Conservation (phyloP, 176 grass and related monocot species). For the Thalia dealbata region DNA sequence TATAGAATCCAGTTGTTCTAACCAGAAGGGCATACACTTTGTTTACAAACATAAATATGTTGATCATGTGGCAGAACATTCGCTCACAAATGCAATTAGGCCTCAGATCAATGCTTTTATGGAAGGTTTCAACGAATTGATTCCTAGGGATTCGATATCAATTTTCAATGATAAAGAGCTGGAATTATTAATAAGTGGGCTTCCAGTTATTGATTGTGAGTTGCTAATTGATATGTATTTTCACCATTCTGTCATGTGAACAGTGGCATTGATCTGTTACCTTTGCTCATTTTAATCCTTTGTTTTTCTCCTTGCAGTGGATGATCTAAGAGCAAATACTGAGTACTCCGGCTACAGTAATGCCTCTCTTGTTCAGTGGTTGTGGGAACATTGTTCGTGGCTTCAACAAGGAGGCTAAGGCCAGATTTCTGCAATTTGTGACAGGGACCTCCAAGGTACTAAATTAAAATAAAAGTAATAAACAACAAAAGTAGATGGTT, state of each 20-base stretch:
- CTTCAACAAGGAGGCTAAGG: slow-evolving; percentile 98
- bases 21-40: too few species aligned
- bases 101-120: slow-evolving; percentile 97
- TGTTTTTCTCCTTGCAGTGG: slow-evolving; percentile 43
- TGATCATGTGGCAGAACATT: slow-evolving; percentile 70
- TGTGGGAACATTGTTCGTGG: slow-evolving; percentile 96
- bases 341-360: slow-evolving; percentile 98
- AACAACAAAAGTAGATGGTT: too few species aligned
- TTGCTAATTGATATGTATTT: slow-evolving; percentile 4
- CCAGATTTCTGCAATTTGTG: slow-evolving; percentile 93
- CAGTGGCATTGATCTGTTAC: neutral
- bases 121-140: slow-evolving; percentile 87
- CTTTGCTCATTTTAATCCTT: slow-evolving; percentile 4
- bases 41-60: slow-evolving; percentile 99
- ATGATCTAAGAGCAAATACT: slow-evolving; percentile 88
- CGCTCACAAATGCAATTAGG: slow-evolving; percentile 82
- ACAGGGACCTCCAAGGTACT: slow-evolving; percentile 97
- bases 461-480: too few species aligned
- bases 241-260: neutral
- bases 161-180: slow-evolving; percentile 99
- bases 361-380: slow-evolving; percentile 95
- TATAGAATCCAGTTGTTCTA: too few species aligned
- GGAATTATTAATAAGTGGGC: slow-evolving; percentile 88
- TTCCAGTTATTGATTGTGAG: slow-evolving; percentile 98
- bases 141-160: slow-evolving; percentile 74